Conservation (phyloP, 2,329 filamentous ascomycete species). For the Laburnicola sp. region DNA sequence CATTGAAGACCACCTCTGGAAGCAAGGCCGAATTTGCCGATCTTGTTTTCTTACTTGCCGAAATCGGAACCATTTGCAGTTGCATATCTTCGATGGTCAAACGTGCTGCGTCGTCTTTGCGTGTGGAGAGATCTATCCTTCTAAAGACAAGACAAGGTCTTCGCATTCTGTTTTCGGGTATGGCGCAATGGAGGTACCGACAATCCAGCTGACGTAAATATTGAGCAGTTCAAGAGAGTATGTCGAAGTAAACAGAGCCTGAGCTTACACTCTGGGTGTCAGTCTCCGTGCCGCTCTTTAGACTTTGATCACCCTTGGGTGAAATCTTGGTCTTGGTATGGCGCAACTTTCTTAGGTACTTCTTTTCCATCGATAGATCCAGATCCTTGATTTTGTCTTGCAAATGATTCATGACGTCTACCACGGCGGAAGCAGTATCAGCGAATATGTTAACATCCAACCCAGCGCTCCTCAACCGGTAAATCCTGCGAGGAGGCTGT, state of each 20-base stretch:
- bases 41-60: constrained; percentile 66
- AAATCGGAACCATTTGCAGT: constrained; percentile 82
- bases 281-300: constrained; percentile 35
- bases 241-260: constrained; percentile 71
- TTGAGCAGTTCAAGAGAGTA: constrained; percentile 81
- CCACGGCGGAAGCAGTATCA: constrained; percentile 83
- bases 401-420: constrained; percentile 87
- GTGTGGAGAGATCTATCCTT: constrained; percentile 80
- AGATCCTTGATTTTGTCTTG: constrained; percentile 90
- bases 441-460: constrained; percentile 81
- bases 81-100: constrained; percentile 85
- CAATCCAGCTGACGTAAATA: constrained; percentile 82
- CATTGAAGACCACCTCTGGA: constrained; percentile 90
- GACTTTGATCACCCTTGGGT: constrained; percentile 26
- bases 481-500: constrained; percentile 66
- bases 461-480: constrained; percentile 74
- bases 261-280: constrained; percentile 62
- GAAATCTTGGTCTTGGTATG: constrained; percentile 60
- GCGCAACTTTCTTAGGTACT: constrained; percentile 78
- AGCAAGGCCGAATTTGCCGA: constrained; percentile 88
- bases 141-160: constrained; percentile 82
- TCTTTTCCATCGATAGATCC: constrained; percentile 82
- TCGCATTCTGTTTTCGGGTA: constrained; percentile 54
- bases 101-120: constrained; percentile 79
- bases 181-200: constrained; percentile 57